Evolutionary conservation across 805 yeast genomes (phyloP), one percentile per base, ranked within the genome.

Genomic region (Candida tammaniensis): DNA sequence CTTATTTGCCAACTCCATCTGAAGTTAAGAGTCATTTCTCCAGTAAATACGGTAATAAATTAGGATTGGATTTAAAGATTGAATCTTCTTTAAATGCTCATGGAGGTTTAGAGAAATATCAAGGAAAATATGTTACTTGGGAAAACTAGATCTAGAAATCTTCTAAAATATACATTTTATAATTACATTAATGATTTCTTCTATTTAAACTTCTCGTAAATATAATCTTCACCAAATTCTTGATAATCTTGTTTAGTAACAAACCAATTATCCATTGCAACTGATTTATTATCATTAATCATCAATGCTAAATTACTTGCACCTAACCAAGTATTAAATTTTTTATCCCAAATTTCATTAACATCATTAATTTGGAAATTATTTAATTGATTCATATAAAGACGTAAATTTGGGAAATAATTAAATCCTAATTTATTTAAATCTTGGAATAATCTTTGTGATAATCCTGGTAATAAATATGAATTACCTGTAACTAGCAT

Each of bases 1-100:
- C 80, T 26, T 80, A 72, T 55, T 78, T 83, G 54, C 82, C 81
- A 12, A 79, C 91, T 2, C 79, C 75, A 40, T 58, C 62, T 30
- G 95, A 85, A 46, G 82, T 85, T 5, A 41, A 80, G 42, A 72
- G 74, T 39, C 78, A 80, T 55, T 89, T 91, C 56, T 58, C 64
- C 29, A 51, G 51, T 24, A 58, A 62, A 39, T 73, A 74, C 46
- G 61, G 67, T 39, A 61, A 71, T 44, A 79, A 77, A 57, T 57
- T 63, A 32, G 94, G 95, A 27, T 74, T 81, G 18, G 67, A 59
- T 26, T 68, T 61, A 48, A 84, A 85, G 59, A 70, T 86, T 38
- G 64, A 71, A 37, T 68, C 70, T 39, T 68, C 82, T 13, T 70
- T 86, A 48, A 74, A 69, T 33, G 66, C 85, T 40, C 83, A 80